phyloP scores from a whole-genome alignment of 257 asterid genomes.

The Forsythia suspensa region DNA sequence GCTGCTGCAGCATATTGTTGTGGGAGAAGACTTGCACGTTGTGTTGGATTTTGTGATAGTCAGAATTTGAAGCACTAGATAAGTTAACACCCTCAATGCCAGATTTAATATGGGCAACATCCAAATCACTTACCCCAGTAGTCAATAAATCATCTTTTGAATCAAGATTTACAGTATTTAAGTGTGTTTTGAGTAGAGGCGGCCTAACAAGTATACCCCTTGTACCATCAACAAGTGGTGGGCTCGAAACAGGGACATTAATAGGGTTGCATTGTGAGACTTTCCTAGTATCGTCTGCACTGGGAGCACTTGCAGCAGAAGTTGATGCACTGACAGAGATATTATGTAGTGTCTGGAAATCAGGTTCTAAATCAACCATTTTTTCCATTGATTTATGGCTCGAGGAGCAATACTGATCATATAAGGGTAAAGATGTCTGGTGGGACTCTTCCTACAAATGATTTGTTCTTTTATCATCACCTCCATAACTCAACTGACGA shows the following conservation, averaged over 20 bases:
- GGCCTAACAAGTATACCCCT: conserved; percentile 8
- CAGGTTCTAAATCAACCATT: conserved; percentile 16
- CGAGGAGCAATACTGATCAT: conserved; percentile 15
- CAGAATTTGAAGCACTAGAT: conserved; percentile 19
- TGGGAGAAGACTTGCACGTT: conserved; percentile 19
- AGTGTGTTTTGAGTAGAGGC: conserved; percentile 6
- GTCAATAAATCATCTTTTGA: conserved; percentile 14
- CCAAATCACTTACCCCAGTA: conserved; percentile 2
- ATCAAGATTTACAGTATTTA: conserved; percentile 16
- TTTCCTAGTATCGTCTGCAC: conserved; percentile 17
- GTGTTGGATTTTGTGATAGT: conserved; percentile 13
- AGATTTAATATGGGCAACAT: conserved; percentile 15
- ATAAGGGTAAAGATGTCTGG: conserved; percentile 18
- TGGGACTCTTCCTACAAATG: conserved; percentile 33
- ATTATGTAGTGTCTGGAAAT: neutral
- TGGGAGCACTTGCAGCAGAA: conserved; percentile 15
- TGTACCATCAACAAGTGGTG: conserved; percentile 19
- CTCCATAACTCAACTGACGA: neutral
- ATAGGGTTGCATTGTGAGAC: neutral
- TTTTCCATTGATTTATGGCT: conserved; percentile 20
- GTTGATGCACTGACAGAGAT: conserved; percentile 5
- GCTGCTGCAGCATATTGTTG: conserved; percentile 26
- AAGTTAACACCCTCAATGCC: conserved; percentile 5
- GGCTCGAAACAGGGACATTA: neutral
- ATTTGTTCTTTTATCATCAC: neutral